Conservation (phyloP, 2,329 filamentous ascomycete species). For the Furcasterigmium sp. region DNA sequence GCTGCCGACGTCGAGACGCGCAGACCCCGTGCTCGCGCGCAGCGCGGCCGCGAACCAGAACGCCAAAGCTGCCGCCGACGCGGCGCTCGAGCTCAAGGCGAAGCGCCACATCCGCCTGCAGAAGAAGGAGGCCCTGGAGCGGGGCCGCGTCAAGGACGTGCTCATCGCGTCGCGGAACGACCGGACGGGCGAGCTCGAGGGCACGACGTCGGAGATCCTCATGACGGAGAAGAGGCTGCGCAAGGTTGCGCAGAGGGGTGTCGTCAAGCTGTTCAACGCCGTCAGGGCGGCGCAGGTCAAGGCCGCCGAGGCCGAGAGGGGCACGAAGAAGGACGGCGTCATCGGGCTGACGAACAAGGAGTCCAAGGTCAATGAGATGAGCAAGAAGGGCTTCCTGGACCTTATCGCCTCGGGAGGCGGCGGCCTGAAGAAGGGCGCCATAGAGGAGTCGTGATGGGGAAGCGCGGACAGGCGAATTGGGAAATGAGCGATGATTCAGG, state of each 20-base stretch:
- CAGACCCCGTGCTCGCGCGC: constrained; percentile 87
- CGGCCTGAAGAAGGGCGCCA: constrained; percentile 49
- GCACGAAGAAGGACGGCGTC: constrained; percentile 64
- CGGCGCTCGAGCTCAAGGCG: constrained; percentile 76
- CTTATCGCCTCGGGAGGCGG: constrained; percentile 68
- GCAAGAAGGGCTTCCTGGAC: constrained; percentile 92
- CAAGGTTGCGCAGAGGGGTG: constrained; percentile 87
- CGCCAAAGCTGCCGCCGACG: constrained; percentile 66
- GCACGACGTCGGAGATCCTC: constrained; percentile 45
- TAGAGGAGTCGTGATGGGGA: constrained; percentile 48
- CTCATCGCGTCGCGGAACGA: constrained; percentile 56
- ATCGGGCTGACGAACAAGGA: constrained; percentile 76
- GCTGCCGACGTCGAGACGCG: constrained; percentile 71
- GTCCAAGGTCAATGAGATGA: constrained; percentile 92
- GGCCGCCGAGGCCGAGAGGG: constrained; percentile 70
- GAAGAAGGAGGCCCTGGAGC: constrained; percentile 73
- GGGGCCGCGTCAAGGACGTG: constrained; percentile 84
- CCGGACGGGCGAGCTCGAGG: constrained; percentile 22
- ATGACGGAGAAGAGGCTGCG: constrained; percentile 75
- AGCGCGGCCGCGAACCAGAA: constrained; percentile 70
- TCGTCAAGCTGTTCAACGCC: constrained; percentile 94
- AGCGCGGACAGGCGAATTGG: neutral
- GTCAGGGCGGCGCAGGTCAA: constrained; percentile 89
- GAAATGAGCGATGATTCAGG: constrained; percentile 4
- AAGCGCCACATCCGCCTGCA: constrained; percentile 73